Evolutionary conservation across 345 rosid genomes (phyloP).

Genomic region (Syzygium aromaticum): DNA sequence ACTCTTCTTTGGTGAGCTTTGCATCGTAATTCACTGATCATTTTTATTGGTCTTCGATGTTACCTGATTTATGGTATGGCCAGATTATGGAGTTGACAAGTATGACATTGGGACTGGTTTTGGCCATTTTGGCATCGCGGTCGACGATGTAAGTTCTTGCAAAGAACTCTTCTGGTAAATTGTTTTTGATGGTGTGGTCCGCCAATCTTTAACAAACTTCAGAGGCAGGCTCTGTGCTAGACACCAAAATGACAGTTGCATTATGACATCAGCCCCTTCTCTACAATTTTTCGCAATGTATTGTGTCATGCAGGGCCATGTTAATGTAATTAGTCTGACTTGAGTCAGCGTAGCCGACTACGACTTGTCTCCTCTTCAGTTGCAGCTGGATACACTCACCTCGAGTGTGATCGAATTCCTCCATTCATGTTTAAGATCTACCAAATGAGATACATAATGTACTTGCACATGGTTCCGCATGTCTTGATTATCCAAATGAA

Average conservation of each 20-base stretch:
- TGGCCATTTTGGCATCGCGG: constrained; percentile 97
- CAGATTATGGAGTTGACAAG: constrained; percentile 96
- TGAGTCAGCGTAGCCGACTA: background rate
- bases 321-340: background rate
- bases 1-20: background rate
- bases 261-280: background rate
- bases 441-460: background rate
- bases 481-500: background rate
- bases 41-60: background rate
- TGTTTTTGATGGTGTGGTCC: background rate
- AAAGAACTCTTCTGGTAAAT: background rate
- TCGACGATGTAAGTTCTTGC: constrained; percentile 72
- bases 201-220: background rate
- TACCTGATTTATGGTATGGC: background rate
- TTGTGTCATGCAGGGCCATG: background rate
- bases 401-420: background rate
- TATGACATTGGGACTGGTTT: constrained; percentile 84
- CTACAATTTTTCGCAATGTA: background rate
- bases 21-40: background rate
- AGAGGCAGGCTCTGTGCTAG: background rate
- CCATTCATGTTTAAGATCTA: background rate
- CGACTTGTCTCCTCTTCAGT: background rate
- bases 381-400: background rate
- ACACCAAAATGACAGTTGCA: background rate
- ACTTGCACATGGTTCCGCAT: background rate